Conservation (phyloP, 1,284 basidiomycete genomes). For the Rhodofomes roseus region DNA sequence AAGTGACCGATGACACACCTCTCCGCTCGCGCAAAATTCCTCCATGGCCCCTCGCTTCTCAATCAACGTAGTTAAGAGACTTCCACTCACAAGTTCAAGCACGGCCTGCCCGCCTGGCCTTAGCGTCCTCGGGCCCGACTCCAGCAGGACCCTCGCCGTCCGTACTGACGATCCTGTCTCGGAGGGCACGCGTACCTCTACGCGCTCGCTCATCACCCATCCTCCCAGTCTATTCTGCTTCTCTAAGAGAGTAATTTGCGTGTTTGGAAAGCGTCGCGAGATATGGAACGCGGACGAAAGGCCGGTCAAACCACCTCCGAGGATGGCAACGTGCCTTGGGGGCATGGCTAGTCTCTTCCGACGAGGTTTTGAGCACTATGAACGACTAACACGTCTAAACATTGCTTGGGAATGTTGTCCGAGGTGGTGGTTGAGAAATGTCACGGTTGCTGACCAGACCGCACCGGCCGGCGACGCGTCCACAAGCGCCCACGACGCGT, state of each 20-base stretch:
- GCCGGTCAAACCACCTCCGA: constrained; percentile 83
- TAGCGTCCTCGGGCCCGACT: constrained; percentile 82
- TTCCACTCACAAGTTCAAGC: constrained; percentile 69
- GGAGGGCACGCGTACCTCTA: constrained; percentile 38
- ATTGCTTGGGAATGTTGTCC: not conserved
- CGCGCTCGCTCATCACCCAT: constrained; percentile 72
- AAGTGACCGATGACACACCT: no score
- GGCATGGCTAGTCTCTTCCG: not conserved
- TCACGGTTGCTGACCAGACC: not conserved
- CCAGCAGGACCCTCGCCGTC: constrained; percentile 54
- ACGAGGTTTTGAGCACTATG: not conserved
- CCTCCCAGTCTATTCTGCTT: constrained; percentile 68
- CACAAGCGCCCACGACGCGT: not conserved
- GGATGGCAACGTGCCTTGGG: constrained; percentile 47
- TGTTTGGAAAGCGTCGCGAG: constrained; percentile 53
- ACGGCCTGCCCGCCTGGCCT: constrained; percentile 70
- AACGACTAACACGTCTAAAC: not conserved
- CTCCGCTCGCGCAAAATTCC: no score
- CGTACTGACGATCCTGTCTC: constrained; percentile 16
- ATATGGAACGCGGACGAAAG: constrained; percentile 81
- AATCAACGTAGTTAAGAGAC: not conserved
- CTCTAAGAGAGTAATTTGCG: constrained; percentile 70
- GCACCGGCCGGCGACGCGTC: not conserved
- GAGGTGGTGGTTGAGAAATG: no score
- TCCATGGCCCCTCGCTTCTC: no score